Base-by-base conservation (phyloP, 2,329 filamentous ascomycete species). In the Davidsoniella neocaledoniae region DNA sequence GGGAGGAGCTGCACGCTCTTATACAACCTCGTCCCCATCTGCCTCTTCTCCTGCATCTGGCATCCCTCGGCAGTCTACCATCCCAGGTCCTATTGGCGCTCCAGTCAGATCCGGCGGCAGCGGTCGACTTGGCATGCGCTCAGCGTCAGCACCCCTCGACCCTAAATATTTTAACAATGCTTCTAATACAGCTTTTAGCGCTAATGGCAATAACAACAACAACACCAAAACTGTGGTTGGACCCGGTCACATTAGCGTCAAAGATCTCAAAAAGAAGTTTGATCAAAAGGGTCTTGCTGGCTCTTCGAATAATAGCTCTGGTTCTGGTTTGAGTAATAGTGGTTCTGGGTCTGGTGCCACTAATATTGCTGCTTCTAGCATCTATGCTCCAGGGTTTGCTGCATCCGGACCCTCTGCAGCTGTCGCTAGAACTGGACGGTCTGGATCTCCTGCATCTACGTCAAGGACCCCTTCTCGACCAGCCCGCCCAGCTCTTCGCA, bases 241-340 rank as follows among this genome's bases (percentile, higher is more conserved):
- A 16, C 25, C 51, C 12, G 48, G 48, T 17, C 52, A 53, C 7
- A 53, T 53, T n/a, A 88, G 81, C 53, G 83, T 91, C 57, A 86
- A 81, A 64, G 84, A 91, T 60, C 69, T 91, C 54, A 79, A 84
- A 58, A 85, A 81, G 63, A 79, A 76, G 49, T 91, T 90, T 65
- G 83, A 90, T 62, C 77, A 80, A 59, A 77, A 71, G 56, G 67
- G 62, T 43, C 55, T 59, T 21, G 51, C 58, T 5, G 25, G 54
- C 21, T 5, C 21, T 23, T 23, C 5, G 21, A 23, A 23, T 49
- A 29, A 7, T 25, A 33, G 25, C 16, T 40, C 37, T 37, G 47
- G 41, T 21, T 42, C 26, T 37, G 47, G 41, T 21, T 42, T 17
- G 12, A 33, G 29, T 33, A 33, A 33, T 33, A 33, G 29, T 41